Percentiles rank a stretch among this genome's conserved stretches.
Conservation (phyloP, 768 basidiomycete species). For the Psilocybe tampanensis region DNA sequence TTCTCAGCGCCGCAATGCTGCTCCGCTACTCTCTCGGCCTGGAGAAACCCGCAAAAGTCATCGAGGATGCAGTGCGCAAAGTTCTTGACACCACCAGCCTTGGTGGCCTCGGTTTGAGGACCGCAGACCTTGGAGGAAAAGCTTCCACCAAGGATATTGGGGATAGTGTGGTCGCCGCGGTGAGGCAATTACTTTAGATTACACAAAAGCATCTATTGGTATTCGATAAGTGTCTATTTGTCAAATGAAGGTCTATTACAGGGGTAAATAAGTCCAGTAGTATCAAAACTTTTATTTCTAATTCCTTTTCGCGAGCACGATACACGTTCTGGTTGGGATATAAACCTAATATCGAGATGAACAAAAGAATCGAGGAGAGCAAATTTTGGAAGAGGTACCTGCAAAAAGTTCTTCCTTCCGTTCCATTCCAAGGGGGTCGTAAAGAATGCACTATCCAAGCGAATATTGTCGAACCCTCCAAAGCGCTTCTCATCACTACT, state of each 20-base stretch:
- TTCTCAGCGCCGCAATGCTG: conserved; percentile 92
- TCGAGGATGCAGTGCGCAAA: conserved; percentile 90
- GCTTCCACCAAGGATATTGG: conserved; percentile 80
- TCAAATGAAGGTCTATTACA: background rate
- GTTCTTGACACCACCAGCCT: conserved; percentile 71
- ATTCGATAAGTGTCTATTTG: background rate
- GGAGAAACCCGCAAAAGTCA: conserved; percentile 78
- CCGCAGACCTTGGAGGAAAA: conserved; percentile 85
- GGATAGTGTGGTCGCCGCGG: conserved; percentile 74
- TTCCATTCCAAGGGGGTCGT: conserved; percentile 94
- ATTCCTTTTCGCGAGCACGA: conserved; percentile 60
- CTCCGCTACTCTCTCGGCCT: conserved; percentile 93
- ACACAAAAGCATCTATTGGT: background rate
- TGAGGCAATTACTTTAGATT: conserved; percentile 57
- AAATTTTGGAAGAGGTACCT: conserved; percentile 50
- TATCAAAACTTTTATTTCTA: conserved; percentile 5
- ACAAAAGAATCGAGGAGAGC: background rate
- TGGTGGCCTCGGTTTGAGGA: conserved; percentile 81
- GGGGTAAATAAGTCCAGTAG: background rate
- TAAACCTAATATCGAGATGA: conserved; percentile 53
- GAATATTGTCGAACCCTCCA: conserved; percentile 88
- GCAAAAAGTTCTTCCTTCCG: conserved; percentile 84
- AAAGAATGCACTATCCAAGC: conserved; percentile 61
- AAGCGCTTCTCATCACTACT: conserved; percentile 86
- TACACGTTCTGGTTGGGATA: conserved; percentile 64